phyloP scores from a whole-genome alignment of 179 eudicot genomes.

The Silene coronaria region DNA sequence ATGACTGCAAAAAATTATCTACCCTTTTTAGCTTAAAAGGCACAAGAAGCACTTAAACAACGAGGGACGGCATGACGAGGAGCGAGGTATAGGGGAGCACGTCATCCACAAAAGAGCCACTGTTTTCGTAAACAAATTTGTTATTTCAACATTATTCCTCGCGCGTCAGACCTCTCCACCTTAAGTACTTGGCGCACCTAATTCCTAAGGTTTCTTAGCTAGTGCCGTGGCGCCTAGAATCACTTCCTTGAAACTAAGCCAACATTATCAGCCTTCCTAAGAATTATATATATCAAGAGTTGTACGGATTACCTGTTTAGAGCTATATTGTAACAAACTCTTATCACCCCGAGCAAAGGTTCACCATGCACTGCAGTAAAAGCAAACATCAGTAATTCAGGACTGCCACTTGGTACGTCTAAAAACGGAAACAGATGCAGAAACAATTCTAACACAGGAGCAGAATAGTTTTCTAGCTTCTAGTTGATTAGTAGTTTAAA shows the following conservation, averaged over 20 bases:
- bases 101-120: too few relatives aligned
- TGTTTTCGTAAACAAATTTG: too few relatives aligned
- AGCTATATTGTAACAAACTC: conserved; percentile 94
- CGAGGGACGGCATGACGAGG: too few relatives aligned
- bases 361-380: conserved; percentile 85
- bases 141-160: too few relatives aligned
- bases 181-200: background rate
- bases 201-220: background rate
- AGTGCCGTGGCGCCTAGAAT: background rate
- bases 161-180: too few relatives aligned
- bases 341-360: conserved; percentile 79
- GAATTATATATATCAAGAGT: background rate
- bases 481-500: background rate
- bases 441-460: background rate
- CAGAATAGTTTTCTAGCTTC: background rate
- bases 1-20: conserved; percentile 1
- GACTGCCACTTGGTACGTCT: background rate
- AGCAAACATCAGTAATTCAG: conserved; percentile 16
- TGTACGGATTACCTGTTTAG: conserved; percentile 65
- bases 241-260: background rate
- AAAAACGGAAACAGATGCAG: background rate
- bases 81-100: too few relatives aligned
- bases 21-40: background rate
- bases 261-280: background rate
- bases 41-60: too few relatives aligned